Evolutionary conservation across 176 grass and related monocot species (phyloP).

Genomic region (Zea mays): Zm-B73-REFERENCE-NAM-5.0 NC_050096.1:260702501-260703000

Average conservation of each 20-base stretch:
- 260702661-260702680: neutral
- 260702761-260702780: neutral
- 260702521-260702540: neutral
- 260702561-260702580: neutral
- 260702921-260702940: too few relatives aligned
- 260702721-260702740: neutral
- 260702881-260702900: neutral
- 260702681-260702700: constrained; percentile 5
- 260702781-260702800: neutral
- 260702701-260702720: neutral
- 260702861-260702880: neutral
- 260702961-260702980: too few relatives aligned
- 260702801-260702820: neutral
- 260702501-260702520: neutral
- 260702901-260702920: too few relatives aligned
- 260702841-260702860: neutral
- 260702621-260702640: neutral
- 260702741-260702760: neutral
- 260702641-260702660: neutral
- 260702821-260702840: neutral
- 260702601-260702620: neutral
- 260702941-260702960: too few relatives aligned
- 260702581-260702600: neutral
- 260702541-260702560: neutral
- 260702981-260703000: neutral